phyloP scores from a whole-genome alignment of 2,329 filamentous ascomycete genomes.

The Ophiostoma ulmi region DNA sequence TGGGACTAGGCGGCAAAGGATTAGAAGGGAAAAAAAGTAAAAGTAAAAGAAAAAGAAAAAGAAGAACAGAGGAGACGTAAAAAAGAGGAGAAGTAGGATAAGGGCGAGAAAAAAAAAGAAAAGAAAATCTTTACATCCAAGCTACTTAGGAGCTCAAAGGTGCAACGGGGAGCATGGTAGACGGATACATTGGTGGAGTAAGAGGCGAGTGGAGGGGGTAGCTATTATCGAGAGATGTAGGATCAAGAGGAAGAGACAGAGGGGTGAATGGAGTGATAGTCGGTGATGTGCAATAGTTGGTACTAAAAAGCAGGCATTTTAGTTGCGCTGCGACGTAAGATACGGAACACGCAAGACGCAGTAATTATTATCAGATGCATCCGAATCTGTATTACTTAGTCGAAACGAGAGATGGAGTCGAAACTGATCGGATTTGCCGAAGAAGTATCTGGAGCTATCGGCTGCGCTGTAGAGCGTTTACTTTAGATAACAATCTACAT shows the following conservation, averaged over 20 bases:
- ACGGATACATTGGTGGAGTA: not conserved
- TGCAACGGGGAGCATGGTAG: constrained; percentile 1
- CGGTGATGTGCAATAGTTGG: constrained; percentile 4
- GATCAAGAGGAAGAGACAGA: not conserved
- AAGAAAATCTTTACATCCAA: not conserved
- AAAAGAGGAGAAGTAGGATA: not conserved
- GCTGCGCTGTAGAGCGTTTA: not conserved
- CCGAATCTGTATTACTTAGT: no score
- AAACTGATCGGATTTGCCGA: not conserved
- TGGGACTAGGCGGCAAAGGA: not conserved
- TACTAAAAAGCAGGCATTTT: not conserved
- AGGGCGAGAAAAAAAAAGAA: not conserved
- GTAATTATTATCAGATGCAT: not conserved
- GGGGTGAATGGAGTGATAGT: constrained; percentile 6
- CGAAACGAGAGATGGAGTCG: not conserved
- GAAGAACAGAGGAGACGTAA: not conserved
- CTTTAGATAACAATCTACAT: not conserved
- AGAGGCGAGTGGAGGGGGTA: constrained; percentile 3
- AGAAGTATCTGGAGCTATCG: not conserved
- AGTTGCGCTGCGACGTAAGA: not conserved
- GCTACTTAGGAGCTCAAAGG: not conserved
- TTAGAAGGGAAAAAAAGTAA: not conserved
- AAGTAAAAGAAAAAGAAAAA: not conserved
- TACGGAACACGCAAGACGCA: not conserved
- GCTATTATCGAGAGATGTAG: not conserved